Conservation (phyloP, 257 asterid species). For the Nemophila menziesii region DNA sequence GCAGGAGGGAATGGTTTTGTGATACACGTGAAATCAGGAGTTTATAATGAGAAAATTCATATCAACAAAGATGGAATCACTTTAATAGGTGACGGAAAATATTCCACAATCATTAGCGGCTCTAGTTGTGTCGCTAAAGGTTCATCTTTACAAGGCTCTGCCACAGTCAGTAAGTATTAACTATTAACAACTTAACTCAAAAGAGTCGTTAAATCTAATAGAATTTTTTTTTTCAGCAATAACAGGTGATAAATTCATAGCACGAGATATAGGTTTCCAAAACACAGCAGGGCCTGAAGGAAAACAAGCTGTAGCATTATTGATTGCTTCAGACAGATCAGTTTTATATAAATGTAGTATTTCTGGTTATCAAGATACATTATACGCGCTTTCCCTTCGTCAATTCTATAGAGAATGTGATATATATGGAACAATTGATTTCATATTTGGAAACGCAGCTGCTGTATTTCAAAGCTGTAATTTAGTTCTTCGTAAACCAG, state of each 20-base stretch:
- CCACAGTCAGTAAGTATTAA: slow-evolving; percentile 47
- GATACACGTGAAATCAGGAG: slow-evolving; percentile 63
- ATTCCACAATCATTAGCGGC: slow-evolving; percentile 38
- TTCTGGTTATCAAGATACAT: slow-evolving; percentile 55
- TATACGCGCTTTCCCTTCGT: slow-evolving; percentile 52
- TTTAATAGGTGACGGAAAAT: slow-evolving; percentile 69
- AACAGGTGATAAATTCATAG: slow-evolving; percentile 56
- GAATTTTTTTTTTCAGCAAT: slow-evolving; percentile 28
- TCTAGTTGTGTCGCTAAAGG: slow-evolving; percentile 42
- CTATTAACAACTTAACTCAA: background rate
- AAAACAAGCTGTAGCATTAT: slow-evolving; percentile 50
- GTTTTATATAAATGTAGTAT: slow-evolving; percentile 51
- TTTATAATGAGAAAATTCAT: slow-evolving; percentile 46
- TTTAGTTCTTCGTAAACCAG: slow-evolving; percentile 39
- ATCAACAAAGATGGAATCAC: slow-evolving; percentile 58
- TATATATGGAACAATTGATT: slow-evolving; percentile 61
- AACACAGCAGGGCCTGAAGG: slow-evolving; percentile 53
- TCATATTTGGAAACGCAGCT: slow-evolving; percentile 62
- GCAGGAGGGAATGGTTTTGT: slow-evolving; percentile 52
- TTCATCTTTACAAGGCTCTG: slow-evolving; percentile 38
- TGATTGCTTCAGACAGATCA: slow-evolving; percentile 44
- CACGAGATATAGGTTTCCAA: slow-evolving; percentile 58
- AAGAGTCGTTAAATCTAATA: too few species aligned
- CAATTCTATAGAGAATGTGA: slow-evolving; percentile 76
- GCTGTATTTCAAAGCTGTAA: slow-evolving; percentile 57